Conservation (phyloP, 2,329 filamentous ascomycete genomes). For the Colletotrichum orchidophilum region DNA sequence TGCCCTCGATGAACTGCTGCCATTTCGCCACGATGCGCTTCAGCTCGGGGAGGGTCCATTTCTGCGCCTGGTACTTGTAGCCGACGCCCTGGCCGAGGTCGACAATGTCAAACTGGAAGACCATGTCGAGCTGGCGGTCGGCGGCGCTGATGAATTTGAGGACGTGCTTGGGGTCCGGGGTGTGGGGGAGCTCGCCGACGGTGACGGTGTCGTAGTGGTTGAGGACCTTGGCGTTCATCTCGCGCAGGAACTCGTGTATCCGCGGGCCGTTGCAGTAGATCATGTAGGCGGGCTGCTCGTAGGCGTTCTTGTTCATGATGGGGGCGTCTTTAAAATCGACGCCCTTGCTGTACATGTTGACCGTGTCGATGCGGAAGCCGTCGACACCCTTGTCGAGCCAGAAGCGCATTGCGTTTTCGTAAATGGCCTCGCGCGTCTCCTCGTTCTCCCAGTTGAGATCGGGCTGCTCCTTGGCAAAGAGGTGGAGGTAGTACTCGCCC, state of each 20-base stretch:
- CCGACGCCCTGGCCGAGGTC: conserved; percentile 65
- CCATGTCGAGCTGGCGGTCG: conserved; percentile 72
- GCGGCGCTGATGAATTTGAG: conserved; percentile 67
- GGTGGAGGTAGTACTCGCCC: conserved; percentile 78
- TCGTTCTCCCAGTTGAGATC: conserved; percentile 88
- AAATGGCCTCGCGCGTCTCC: conserved; percentile 73
- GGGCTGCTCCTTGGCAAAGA: conserved; percentile 80
- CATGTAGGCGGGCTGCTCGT: conserved; percentile 62
- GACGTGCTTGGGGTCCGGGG: conserved; percentile 66
- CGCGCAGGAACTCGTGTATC: conserved; percentile 73
- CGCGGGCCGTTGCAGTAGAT: conserved; percentile 74
- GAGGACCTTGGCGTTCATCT: conserved; percentile 69
- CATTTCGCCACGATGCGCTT: conserved; percentile 59
- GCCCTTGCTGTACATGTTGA: conserved; percentile 77
- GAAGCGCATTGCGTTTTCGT: conserved; percentile 77
- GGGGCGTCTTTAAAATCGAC: conserved; percentile 67
- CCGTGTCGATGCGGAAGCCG: conserved; percentile 79
- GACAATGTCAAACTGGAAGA: conserved; percentile 74
- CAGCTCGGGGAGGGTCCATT: conserved; percentile 58
- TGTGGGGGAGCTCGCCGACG: conserved; percentile 74
- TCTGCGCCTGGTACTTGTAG: conserved; percentile 58
- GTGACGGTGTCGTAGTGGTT: conserved; percentile 72
- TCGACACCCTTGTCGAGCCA: conserved; percentile 81
- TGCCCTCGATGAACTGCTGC: conserved; percentile 61
- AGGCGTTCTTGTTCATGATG: conserved; percentile 54